Conservation (phyloP, 306 rosid genomes). For the Quercus alba region DNA sequence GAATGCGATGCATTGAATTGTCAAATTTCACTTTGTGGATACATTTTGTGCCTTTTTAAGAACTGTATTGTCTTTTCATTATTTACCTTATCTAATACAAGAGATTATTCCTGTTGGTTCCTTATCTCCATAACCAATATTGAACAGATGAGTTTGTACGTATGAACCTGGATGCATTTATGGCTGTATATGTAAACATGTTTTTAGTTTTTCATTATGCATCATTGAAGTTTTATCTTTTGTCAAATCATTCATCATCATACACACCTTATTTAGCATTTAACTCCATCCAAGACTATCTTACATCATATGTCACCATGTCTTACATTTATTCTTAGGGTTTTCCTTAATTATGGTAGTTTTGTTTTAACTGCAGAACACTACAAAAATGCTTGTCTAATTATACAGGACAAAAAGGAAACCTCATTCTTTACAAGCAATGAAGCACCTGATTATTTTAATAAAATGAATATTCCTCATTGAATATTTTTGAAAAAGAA, state of each 20-base stretch:
- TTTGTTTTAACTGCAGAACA: background rate
- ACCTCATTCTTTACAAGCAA: background rate
- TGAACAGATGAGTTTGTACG: background rate
- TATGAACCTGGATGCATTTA: background rate
- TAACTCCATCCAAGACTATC: background rate
- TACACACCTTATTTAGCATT: background rate
- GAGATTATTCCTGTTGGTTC: background rate
- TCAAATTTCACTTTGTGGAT: background rate
- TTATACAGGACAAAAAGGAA: background rate
- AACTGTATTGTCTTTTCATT: constrained; percentile 9
- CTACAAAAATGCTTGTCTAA: background rate
- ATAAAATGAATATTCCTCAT: background rate
- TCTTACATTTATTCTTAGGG: background rate
- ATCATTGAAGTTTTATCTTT: background rate
- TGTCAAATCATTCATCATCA: background rate
- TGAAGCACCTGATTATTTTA: background rate
- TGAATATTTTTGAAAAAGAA: background rate
- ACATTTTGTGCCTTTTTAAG: background rate
- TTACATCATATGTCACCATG: background rate
- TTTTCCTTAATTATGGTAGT: background rate
- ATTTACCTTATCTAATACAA: background rate
- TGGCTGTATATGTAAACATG: background rate
- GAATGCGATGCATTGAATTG: background rate
- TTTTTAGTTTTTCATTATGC: background rate
- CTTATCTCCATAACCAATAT: background rate